These are phyloP conservation scores for Torulaspora quercuum DNA, from an alignment of 805 yeast genomes.

Conservation along the genomic window DNA sequence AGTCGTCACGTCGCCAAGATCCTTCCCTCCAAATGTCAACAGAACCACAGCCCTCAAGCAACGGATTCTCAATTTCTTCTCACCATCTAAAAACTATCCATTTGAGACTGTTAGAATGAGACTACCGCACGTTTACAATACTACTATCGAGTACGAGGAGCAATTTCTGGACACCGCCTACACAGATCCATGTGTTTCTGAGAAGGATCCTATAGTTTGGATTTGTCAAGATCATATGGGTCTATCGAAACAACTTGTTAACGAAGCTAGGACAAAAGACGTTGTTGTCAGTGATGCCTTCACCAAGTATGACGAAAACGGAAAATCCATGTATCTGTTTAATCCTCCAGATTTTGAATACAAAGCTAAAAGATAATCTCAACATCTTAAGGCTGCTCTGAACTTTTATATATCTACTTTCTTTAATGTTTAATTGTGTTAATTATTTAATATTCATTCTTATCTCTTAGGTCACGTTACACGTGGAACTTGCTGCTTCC, in stretches of 20 bases:
- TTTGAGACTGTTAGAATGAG: slow-evolving; percentile 44
- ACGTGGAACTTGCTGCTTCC: no score
- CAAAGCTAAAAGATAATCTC: slow-evolving; percentile 24
- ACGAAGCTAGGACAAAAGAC: slow-evolving; percentile 48
- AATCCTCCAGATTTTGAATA: slow-evolving; percentile 67
- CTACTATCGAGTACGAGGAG: slow-evolving; percentile 33
- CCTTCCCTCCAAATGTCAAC: slow-evolving; percentile 29
- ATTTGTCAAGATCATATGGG: slow-evolving; percentile 67
- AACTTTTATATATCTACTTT: no score
- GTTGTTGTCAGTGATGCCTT: slow-evolving; percentile 55
- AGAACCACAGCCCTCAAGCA: slow-evolving; percentile 16
- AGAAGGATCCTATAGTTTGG: slow-evolving; percentile 58
- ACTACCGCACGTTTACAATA: slow-evolving; percentile 38
- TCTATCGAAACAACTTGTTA: slow-evolving; percentile 55
- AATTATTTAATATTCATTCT: no score
- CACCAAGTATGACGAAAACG: slow-evolving; percentile 58
- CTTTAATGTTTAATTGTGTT: no score
- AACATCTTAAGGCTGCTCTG: not conserved
- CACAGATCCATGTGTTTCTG: slow-evolving; percentile 31
- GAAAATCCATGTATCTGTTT: slow-evolving; percentile 50
- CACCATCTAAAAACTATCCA: slow-evolving; percentile 45
- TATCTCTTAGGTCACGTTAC: no score
- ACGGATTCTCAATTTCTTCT: slow-evolving; percentile 41
- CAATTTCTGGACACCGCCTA: slow-evolving; percentile 35
- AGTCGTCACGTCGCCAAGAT: slow-evolving; percentile 19